phyloP scores from a whole-genome alignment of 2,329 filamentous ascomycete species.

The Neocatenulostroma microsporum region DNA sequence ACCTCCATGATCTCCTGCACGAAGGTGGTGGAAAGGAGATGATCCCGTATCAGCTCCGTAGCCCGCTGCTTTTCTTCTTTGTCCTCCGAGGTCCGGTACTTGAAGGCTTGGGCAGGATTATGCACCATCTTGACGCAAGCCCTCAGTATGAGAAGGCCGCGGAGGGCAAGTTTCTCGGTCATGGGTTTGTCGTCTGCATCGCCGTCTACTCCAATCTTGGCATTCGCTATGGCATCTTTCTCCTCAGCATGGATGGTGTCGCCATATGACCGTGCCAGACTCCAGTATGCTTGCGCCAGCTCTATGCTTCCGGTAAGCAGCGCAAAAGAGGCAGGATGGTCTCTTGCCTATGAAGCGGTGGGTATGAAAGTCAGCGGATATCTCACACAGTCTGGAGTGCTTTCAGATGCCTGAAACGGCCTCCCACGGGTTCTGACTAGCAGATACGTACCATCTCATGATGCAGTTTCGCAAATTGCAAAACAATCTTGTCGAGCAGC shows the following conservation, averaged over 20 bases:
- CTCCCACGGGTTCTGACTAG: no score
- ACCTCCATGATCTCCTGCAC: constrained; percentile 74
- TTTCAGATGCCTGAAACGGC: no score
- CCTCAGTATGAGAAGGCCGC: constrained; percentile 72
- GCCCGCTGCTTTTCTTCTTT: constrained; percentile 70
- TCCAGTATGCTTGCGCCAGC: constrained; percentile 79
- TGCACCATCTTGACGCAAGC: constrained; percentile 81
- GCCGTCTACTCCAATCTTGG: constrained; percentile 42
- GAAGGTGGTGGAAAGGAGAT: constrained; percentile 68
- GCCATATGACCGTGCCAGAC: constrained; percentile 66
- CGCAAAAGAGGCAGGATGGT: constrained; percentile 74
- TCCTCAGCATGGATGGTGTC: constrained; percentile 52
- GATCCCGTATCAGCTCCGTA: constrained; percentile 58
- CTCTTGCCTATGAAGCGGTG: no score
- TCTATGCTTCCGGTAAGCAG: constrained; percentile 70
- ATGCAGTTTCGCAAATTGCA: constrained; percentile 89
- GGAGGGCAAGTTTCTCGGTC: constrained; percentile 69
- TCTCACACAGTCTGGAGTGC: no score
- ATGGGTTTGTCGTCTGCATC: constrained; percentile 32
- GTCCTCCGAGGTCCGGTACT: constrained; percentile 65
- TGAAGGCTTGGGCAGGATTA: constrained; percentile 72
- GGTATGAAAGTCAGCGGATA: no score
- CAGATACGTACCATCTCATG: no score
- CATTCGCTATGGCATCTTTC: constrained; percentile 16
- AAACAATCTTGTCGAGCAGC: constrained; percentile 71